Evolutionary conservation across 2,329 filamentous ascomycete genomes (phyloP).

Genomic region (Colletotrichum eleusines): DNA sequence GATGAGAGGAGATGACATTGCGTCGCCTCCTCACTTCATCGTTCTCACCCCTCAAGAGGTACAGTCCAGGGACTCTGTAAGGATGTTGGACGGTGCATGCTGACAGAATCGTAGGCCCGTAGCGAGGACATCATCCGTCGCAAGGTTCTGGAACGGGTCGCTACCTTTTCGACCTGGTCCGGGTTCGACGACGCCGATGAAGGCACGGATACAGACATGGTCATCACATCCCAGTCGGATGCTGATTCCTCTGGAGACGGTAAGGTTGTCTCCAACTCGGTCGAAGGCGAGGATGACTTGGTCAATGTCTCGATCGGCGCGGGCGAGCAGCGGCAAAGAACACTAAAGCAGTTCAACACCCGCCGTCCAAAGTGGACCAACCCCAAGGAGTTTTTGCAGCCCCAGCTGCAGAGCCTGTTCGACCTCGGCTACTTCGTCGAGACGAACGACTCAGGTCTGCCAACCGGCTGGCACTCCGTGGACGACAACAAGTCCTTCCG

Average conservation of each 20-base stretch:
- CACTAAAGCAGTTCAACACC: constrained; percentile 62
- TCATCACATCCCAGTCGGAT: constrained; percentile 73
- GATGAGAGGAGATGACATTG: constrained; percentile 45
- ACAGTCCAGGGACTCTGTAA: constrained; percentile 53
- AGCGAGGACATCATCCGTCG: constrained; percentile 78
- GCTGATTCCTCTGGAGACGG: constrained; percentile 76
- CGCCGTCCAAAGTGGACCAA: constrained; percentile 66
- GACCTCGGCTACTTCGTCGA: constrained; percentile 76
- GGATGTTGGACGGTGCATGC: not conserved
- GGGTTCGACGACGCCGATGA: constrained; percentile 62
- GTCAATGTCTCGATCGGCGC: constrained; percentile 91
- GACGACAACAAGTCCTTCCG: constrained; percentile 71
- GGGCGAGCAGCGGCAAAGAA: constrained; percentile 52
- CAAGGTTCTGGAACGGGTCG: constrained; percentile 82
- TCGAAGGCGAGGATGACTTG: constrained; percentile 90
- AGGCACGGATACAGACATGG: constrained; percentile 74
- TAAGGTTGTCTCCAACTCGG: constrained; percentile 80
- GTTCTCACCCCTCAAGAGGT: constrained; percentile 81
- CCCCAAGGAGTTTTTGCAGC: constrained; percentile 69
- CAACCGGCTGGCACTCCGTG: constrained; percentile 76
- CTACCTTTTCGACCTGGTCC: constrained; percentile 79
- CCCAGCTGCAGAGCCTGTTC: constrained; percentile 78
- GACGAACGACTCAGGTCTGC: constrained; percentile 67
- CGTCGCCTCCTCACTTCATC: constrained; percentile 75
- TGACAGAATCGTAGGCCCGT: constrained; percentile 54